phyloP scores from a whole-genome alignment of 306 rosid species.

The Calophaca sinica region DNA sequence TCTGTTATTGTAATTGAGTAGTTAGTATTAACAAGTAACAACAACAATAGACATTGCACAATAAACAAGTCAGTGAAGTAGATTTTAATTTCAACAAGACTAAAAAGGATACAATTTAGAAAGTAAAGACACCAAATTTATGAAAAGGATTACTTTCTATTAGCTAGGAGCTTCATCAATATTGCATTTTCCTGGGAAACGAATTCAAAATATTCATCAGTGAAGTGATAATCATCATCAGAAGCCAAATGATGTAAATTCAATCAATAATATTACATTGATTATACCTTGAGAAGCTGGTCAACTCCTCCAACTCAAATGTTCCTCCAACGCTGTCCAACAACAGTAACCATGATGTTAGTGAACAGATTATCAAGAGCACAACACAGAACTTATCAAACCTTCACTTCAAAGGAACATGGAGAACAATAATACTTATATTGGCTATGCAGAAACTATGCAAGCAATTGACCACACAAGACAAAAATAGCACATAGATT shows the following conservation, averaged over 20 bases:
- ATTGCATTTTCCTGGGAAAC: conserved; percentile 71
- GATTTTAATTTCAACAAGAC: too few relatives aligned
- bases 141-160: conserved; percentile 73
- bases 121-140: conserved; percentile 34
- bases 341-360: too few relatives aligned
- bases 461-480: too few relatives aligned
- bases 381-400: too few relatives aligned
- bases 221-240: not conserved
- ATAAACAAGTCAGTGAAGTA: conserved; percentile 8
- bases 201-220: conserved; percentile 27
- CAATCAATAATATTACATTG: not conserved
- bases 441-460: too few relatives aligned
- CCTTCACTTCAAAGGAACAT: too few relatives aligned
- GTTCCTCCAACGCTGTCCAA: too few relatives aligned
- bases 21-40: not conserved
- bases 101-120: conserved; percentile 5
- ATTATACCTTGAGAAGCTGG: conserved; percentile 64
- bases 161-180: conserved; percentile 63
- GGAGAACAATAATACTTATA: too few relatives aligned
- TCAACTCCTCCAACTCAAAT: too few relatives aligned
- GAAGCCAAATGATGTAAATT: not conserved
- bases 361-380: too few relatives aligned
- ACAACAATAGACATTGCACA: not conserved
- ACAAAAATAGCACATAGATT: too few relatives aligned
- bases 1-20: conserved; percentile 15